Conservation (phyloP, 306 rosid species). For the Prosopis cineraria region DNA sequence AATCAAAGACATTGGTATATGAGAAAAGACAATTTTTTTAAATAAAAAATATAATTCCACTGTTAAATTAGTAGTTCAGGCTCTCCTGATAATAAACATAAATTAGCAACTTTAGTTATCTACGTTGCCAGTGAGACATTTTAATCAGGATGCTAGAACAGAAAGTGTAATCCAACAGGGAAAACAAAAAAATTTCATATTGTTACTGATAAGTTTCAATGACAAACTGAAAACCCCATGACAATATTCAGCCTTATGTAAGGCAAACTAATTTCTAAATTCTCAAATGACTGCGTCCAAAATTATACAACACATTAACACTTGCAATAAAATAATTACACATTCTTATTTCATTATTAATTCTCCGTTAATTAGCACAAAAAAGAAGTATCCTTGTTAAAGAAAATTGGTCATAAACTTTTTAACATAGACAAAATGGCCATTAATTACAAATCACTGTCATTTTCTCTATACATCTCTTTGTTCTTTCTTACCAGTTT, state of each 20-base stretch:
- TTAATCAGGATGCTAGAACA: background rate
- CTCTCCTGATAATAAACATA: background rate
- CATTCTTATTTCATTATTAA: background rate
- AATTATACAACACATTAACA: background rate
- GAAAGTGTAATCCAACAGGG: background rate
- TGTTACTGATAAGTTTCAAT: background rate
- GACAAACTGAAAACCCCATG: background rate
- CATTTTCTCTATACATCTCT: background rate
- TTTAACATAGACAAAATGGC: background rate
- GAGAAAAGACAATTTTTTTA: background rate
- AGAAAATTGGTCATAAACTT: background rate
- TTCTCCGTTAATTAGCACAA: constrained; percentile 6
- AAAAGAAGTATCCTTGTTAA: constrained; percentile 14
- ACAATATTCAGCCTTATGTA: background rate
- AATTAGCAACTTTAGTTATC: background rate
- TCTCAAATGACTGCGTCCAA: background rate
- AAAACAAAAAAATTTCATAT: background rate
- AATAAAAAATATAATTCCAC: background rate
- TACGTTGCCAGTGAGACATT: background rate
- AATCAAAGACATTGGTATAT: background rate
- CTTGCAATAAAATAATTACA: background rate
- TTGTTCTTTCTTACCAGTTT: background rate
- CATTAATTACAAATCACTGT: background rate
- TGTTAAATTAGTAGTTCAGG: background rate
- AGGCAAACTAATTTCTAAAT: background rate